Conservation (phyloP, 1,284 basidiomycete genomes). For the Coniferiporia sulphurascens region DNA sequence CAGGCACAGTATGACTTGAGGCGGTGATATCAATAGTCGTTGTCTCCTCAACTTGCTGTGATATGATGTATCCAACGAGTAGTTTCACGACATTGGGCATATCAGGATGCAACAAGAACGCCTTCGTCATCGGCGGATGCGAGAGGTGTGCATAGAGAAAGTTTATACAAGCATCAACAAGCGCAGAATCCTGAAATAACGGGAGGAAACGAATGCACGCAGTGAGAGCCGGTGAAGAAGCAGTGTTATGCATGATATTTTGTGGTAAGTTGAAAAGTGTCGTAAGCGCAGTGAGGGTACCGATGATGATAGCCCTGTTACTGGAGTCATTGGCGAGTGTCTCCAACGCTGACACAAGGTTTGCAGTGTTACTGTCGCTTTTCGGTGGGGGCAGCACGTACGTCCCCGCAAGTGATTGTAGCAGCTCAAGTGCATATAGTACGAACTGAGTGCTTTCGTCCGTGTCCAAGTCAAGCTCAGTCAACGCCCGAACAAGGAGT, state of each 20-base stretch:
- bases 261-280: slow-evolving; percentile 55
- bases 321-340: slow-evolving; percentile 50
- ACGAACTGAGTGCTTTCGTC: slow-evolving; percentile 68
- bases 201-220: slow-evolving; percentile 68
- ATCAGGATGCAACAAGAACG: slow-evolving; percentile 63
- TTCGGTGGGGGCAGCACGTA: slow-evolving; percentile 35
- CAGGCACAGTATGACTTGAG: slow-evolving; percentile 50
- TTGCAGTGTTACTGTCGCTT: slow-evolving; percentile 23
- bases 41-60: slow-evolving; percentile 65
- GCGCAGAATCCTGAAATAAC: slow-evolving; percentile 62
- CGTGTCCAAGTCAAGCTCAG: slow-evolving; percentile 41
- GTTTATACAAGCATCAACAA: slow-evolving; percentile 67
- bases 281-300: slow-evolving; percentile 54
- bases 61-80: slow-evolving; percentile 58
- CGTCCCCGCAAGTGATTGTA: slow-evolving; percentile 46
- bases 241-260: slow-evolving; percentile 49
- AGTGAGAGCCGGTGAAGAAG: slow-evolving; percentile 51
- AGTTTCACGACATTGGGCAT: slow-evolving; percentile 65
- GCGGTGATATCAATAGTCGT: slow-evolving; percentile 57
- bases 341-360: slow-evolving; percentile 48
- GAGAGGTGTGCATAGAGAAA: slow-evolving; percentile 75
- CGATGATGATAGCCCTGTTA: slow-evolving; percentile 70
- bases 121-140: slow-evolving; percentile 68
- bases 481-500: slow-evolving; percentile 53
- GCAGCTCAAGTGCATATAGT: slow-evolving; percentile 61